Evolutionary conservation across 139 green algal species (phyloP), one percentile per base, ranked within the genome.

Genomic region (Coccomyxa sp.): DNA sequence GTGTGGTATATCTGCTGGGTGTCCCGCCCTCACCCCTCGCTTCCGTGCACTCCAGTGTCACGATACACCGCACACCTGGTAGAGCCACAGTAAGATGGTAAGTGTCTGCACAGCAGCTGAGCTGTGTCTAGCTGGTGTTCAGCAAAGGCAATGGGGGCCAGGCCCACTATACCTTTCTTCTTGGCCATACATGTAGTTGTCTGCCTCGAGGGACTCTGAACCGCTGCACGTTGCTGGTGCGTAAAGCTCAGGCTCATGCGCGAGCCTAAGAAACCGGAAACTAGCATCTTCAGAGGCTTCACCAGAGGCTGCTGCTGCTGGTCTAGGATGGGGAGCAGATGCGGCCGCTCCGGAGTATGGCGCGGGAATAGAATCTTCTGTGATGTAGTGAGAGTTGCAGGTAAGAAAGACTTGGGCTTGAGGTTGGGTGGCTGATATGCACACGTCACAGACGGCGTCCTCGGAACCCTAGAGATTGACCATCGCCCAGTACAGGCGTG

Each of bases 11-110:
- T 34, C 88, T 78, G 14, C 81, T 87, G 29, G 88, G 88, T 0
- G 88, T 92, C 22, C 31, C 54, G 33, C 89, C 88, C 70, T 81
- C 75, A 10, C 8, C 82, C n/a, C 92, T 87, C 6, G 94, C 86
- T 83, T 98, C 95, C 14, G 95, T 98, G 91, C 95, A 98, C 85
- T 98, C 95, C 39, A 98, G 79, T 1, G 95, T 98, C 18, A 98
- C 89, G 50, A 98, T 97, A 68, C 94, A 83, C 7, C 95, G 86
- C 22, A 97, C 41, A 36, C 86, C 71, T 76, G 71, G 33, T 64
- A 38, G 27, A 10, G 27, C 2, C 22, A 64, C 50, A 64, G 50
- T 22, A 64, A 22, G 50, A 64, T 18, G 50, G 18, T 31, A 31
- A 18, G 27, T 18, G 50, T 64, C 50, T 64, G 50, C 50, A 64